Percentiles rank a stretch among this genome's conserved stretches.
phyloP scores from a whole-genome alignment of 768 basidiomycete species.

The Dioszegia crocea region DNA sequence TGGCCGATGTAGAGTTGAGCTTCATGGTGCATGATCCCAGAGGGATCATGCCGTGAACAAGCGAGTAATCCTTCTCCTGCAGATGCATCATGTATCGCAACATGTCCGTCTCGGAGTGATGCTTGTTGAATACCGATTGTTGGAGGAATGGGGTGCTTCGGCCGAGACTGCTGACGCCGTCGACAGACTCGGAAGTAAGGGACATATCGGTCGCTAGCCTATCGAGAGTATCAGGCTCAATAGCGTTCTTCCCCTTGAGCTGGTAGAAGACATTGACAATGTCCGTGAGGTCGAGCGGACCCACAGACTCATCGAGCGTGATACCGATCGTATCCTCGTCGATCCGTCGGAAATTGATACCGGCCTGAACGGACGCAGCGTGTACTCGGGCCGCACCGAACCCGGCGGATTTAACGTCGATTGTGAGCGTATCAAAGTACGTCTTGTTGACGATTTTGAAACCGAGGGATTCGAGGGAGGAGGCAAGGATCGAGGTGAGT shows the following conservation, averaged over 20 bases:
- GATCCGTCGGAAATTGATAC: conserved; percentile 79
- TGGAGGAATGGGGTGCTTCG: conserved; percentile 64
- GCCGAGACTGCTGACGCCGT: conserved; percentile 53
- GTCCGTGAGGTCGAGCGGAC: conserved; percentile 66
- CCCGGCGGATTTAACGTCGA: conserved; percentile 56
- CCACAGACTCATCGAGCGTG: conserved; percentile 87
- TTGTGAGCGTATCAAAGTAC: conserved; percentile 88
- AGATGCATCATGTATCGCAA: conserved; percentile 92
- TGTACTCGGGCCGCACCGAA: conserved; percentile 60
- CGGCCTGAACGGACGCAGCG: conserved; percentile 58
- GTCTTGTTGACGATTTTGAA: conserved; percentile 63
- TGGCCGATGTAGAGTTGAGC: conserved; percentile 94
- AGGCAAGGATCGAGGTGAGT: conserved; percentile 71
- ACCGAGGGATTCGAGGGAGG: conserved; percentile 65
- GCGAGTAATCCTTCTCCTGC: conserved; percentile 87
- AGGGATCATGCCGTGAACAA: conserved; percentile 94
- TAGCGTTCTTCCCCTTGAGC: conserved; percentile 51
- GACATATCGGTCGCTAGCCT: conserved; percentile 51
- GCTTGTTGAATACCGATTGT: conserved; percentile 89
- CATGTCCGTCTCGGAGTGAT: conserved; percentile 99
- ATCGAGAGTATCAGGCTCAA: conserved; percentile 44
- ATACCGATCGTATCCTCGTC: conserved; percentile 74
- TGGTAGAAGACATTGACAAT: conserved; percentile 77
- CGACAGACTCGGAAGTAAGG: conserved; percentile 51
- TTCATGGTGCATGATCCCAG: conserved; percentile 97